A percentile compares a stretch with the other conserved stretches of the same genome.
Evolutionary conservation across 2,329 filamentous ascomycete species (phyloP).

Genomic region (Neurospora sp.): DNA sequence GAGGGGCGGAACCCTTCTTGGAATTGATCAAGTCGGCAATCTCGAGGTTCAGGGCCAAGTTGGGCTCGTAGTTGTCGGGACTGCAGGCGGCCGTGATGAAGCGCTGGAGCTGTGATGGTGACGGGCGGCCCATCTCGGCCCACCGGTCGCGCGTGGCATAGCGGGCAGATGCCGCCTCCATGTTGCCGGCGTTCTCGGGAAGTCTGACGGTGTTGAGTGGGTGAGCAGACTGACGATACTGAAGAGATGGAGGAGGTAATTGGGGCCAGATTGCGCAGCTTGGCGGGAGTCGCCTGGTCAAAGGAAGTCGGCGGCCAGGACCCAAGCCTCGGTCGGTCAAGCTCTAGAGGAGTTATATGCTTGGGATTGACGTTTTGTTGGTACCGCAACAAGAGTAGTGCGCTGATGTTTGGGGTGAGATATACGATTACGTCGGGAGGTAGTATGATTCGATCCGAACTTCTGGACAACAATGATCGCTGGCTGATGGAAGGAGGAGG

Average conservation of each 20-base stretch:
- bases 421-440: neutral
- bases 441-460: neutral
- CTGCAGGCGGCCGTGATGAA: slow-evolving; percentile 96
- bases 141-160: slow-evolving; percentile 94
- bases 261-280: neutral
- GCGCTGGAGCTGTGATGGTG: slow-evolving; percentile 80
- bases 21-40: slow-evolving; percentile 93
- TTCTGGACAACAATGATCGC: neutral
- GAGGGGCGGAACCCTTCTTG: slow-evolving; percentile 92
- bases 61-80: slow-evolving; percentile 95
- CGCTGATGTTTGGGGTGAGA: neutral
- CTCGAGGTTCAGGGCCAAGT: slow-evolving; percentile 91
- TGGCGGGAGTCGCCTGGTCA: neutral
- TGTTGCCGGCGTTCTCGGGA: slow-evolving; percentile 21
- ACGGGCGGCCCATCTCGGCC: slow-evolving; percentile 62
- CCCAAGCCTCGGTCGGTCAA: neutral
- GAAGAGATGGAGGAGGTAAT: neutral
- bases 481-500: neutral
- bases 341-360: neutral
- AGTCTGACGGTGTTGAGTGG: neutral
- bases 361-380: neutral
- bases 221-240: neutral
- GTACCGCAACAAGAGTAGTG: neutral
- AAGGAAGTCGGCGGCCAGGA: neutral
- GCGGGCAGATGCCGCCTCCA: slow-evolving; percentile 94